A percentile compares a stretch with the other conserved stretches of the same genome.
Evolutionary conservation across 352 stramenopile genomes (phyloP).

Genomic region (Pythium pyrilobum): DNA sequence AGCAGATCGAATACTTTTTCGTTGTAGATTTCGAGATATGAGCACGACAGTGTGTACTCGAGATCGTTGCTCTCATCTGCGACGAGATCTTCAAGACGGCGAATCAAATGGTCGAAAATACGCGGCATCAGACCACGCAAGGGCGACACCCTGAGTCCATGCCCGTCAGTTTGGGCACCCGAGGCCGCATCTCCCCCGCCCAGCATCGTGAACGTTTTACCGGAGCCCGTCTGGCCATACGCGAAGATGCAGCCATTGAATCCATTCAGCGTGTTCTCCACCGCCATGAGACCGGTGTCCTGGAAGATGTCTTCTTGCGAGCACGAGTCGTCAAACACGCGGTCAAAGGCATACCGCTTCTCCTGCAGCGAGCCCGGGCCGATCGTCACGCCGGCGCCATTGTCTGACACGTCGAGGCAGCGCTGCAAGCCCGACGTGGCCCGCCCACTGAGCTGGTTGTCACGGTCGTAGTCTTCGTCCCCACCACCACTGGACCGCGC

Average conservation of each 20-base stretch:
- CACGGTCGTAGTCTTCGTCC: slow-evolving; percentile 6
- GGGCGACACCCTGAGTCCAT: slow-evolving; percentile 43
- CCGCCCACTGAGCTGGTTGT: slow-evolving; percentile 23
- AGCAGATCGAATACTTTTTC: slow-evolving; percentile 87
- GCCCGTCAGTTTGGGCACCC: slow-evolving; percentile 17
- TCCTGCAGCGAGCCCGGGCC: slow-evolving; percentile 54
- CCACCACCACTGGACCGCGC: slow-evolving; percentile 1
- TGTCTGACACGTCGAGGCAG: slow-evolving; percentile 52
- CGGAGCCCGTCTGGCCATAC: slow-evolving; percentile 85
- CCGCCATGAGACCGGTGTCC: slow-evolving; percentile 58
- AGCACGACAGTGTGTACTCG: slow-evolving; percentile 67
- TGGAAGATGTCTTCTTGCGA: slow-evolving; percentile 81
- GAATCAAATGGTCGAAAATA: slow-evolving; percentile 83
- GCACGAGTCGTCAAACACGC: slow-evolving; percentile 62
- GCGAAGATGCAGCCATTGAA: slow-evolving; percentile 90
- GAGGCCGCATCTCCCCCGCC: slow-evolving; percentile 25
- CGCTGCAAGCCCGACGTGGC: slow-evolving; percentile 14
- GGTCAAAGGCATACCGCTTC: slow-evolving; percentile 84
- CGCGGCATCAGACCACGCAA: slow-evolving; percentile 74
- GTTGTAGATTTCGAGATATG: slow-evolving; percentile 91
- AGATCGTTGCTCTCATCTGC: slow-evolving; percentile 39
- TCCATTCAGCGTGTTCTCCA: slow-evolving; percentile 78
- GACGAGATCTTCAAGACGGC: slow-evolving; percentile 37
- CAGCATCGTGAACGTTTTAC: slow-evolving; percentile 89
- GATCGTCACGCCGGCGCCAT: slow-evolving; percentile 58